A percentile compares a stretch with the other conserved stretches of the same genome.
phyloP scores from a whole-genome alignment of 2,329 filamentous ascomycete genomes.

The Fusarium armeniacum region DNA sequence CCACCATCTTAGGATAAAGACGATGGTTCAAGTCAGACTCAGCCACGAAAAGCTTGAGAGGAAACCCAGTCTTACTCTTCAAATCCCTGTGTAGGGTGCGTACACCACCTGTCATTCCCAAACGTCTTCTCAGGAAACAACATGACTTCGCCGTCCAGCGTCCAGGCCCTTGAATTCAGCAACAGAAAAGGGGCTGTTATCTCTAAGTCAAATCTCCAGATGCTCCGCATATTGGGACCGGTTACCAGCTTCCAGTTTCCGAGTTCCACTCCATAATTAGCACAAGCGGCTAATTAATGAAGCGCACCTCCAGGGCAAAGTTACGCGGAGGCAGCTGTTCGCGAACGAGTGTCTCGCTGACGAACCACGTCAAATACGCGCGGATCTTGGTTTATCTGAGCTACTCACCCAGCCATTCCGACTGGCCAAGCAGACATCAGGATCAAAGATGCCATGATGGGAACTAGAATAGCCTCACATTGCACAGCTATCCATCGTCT shows the following conservation, averaged over 20 bases:
- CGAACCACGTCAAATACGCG: slow-evolving; percentile 27
- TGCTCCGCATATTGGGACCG: slow-evolving; percentile 45
- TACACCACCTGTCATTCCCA: neutral
- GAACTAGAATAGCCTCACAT: slow-evolving; percentile 22
- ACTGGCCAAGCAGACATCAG: slow-evolving; percentile 44
- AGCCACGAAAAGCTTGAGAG: slow-evolving; percentile 28
- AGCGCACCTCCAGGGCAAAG: slow-evolving; percentile 34
- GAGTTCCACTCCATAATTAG: slow-evolving; percentile 46
- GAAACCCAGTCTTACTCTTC: slow-evolving; percentile 11
- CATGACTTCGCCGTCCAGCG: neutral
- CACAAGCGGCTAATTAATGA: slow-evolving; percentile 38
- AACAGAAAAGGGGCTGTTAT: slow-evolving; percentile 45
- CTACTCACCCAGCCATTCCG: slow-evolving; percentile 39
- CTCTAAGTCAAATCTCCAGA: slow-evolving; percentile 43
- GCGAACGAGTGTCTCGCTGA: slow-evolving; percentile 25
- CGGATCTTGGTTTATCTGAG: slow-evolving; percentile 37
- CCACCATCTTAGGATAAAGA: slow-evolving; percentile 13
- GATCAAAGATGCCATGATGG: slow-evolving; percentile 15
- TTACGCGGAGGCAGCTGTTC: slow-evolving; percentile 35
- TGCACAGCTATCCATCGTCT: slow-evolving; percentile 30
- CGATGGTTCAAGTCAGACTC: slow-evolving; percentile 25
- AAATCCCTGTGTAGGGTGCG: slow-evolving; percentile 8
- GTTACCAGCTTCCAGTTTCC: slow-evolving; percentile 44
- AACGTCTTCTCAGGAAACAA: neutral
- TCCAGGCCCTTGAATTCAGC: slow-evolving; percentile 6